phyloP scores from a whole-genome alignment of 208 protist species.

The Phytomonas francai region DNA sequence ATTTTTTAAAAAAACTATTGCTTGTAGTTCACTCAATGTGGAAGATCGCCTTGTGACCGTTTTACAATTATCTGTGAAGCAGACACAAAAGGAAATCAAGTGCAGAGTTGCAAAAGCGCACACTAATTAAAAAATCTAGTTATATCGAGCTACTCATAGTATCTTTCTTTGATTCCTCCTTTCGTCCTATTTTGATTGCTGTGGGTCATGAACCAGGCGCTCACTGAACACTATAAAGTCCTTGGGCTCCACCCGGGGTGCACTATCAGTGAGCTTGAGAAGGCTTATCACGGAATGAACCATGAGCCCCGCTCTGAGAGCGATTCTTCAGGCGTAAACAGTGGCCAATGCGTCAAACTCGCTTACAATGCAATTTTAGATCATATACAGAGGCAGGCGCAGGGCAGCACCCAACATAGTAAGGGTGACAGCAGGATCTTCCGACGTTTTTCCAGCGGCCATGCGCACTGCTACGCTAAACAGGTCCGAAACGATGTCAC shows the following conservation, averaged over 20 bases:
- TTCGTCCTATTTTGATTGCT: slow-evolving; percentile 3
- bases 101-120: no score
- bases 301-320: slow-evolving; percentile 92
- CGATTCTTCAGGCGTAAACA: slow-evolving; percentile 74
- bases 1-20: no score
- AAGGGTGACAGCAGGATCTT: not conserved
- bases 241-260: slow-evolving; percentile 74
- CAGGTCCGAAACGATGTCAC: no score
- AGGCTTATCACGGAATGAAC: slow-evolving; percentile 89
- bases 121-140: no score
- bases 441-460: slow-evolving; percentile 5
- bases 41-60: no score
- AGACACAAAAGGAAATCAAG: no score
- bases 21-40: no score
- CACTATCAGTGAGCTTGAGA: slow-evolving; percentile 74
- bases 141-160: no score
- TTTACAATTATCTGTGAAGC: no score
- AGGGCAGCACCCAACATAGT: not conserved
- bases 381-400: not conserved
- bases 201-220: slow-evolving; percentile 15
- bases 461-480: no score
- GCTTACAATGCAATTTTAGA: slow-evolving; percentile 93
- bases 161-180: not conserved
- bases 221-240: slow-evolving; percentile 25
- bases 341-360: slow-evolving; percentile 78